A percentile compares a stretch with the other conserved stretches of the same genome.
phyloP scores from a whole-genome alignment of 306 rosid genomes.

The Spatholobus suberectus region DNA sequence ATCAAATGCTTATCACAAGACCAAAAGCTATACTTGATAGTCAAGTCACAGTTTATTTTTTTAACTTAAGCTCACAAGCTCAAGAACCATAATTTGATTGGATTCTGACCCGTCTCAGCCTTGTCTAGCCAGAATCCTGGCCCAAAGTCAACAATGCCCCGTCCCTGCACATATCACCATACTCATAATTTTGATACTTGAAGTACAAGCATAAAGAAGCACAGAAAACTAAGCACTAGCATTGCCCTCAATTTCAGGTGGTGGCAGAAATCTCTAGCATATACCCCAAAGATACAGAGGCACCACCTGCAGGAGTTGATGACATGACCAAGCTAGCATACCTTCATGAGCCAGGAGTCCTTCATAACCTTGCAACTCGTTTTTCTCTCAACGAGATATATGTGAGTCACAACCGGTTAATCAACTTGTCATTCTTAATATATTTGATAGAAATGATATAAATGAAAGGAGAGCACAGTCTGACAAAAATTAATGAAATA shows the following conservation, averaged over 20 bases:
- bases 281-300: slow-evolving; percentile 90
- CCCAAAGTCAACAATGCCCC: background rate
- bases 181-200: slow-evolving; percentile 30
- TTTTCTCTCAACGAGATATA: slow-evolving; percentile 84
- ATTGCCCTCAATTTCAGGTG: slow-evolving; percentile 60
- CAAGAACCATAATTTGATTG: background rate
- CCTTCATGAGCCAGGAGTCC: slow-evolving; percentile 87
- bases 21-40: background rate
- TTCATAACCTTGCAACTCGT: slow-evolving; percentile 67
- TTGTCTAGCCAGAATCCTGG: background rate
- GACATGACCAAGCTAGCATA: slow-evolving; percentile 93
- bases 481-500: slow-evolving; percentile 40
- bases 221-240: slow-evolving; percentile 23
- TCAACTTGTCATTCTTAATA: background rate
- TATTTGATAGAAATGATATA: slow-evolving; percentile 3
- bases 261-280: slow-evolving; percentile 69
- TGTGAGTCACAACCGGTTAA: slow-evolving; percentile 56
- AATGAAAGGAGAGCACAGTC: slow-evolving; percentile 29
- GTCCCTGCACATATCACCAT: background rate
- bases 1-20: background rate
- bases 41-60: background rate
- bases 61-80: background rate
- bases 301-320: slow-evolving; percentile 91
- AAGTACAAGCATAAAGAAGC: slow-evolving; percentile 24
- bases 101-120: background rate